These are phyloP conservation scores for Phaeoacremonium minimum DNA, from an alignment of 2,329 filamentous ascomycete species.

Conservation along the genomic window DNA sequence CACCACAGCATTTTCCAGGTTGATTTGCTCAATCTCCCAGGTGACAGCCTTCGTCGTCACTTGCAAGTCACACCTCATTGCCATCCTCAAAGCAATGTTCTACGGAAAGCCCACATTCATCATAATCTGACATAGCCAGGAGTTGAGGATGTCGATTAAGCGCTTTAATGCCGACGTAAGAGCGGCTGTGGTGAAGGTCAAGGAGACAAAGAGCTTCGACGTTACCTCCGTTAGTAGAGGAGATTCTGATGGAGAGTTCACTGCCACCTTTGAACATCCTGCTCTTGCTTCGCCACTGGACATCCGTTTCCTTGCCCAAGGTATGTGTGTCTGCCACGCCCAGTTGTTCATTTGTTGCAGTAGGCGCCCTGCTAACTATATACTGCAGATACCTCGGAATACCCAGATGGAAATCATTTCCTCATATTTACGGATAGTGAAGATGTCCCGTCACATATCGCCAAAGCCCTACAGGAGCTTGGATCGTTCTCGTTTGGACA, in stretches of 20 bases:
- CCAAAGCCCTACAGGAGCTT: slow-evolving; percentile 33
- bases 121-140: too few species aligned
- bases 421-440: slow-evolving; percentile 38
- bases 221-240: slow-evolving; percentile 55
- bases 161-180: slow-evolving; percentile 58
- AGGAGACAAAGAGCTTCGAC: slow-evolving; percentile 31
- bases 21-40: too few species aligned
- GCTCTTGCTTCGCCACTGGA: slow-evolving; percentile 20
- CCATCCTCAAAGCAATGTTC: too few species aligned
- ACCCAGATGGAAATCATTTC: slow-evolving; percentile 32
- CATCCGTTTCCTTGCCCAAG: slow-evolving; percentile 30
- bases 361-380: too few species aligned
- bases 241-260: slow-evolving; percentile 69
- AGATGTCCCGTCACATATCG: slow-evolving; percentile 18
- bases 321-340: too few species aligned
- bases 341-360: too few species aligned
- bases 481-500: slow-evolving; percentile 37
- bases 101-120: too few species aligned
- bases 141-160: slow-evolving; percentile 55
- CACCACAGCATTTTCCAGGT: too few species aligned
- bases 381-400: slow-evolving; percentile 29
- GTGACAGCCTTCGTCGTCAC: too few species aligned
- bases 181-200: slow-evolving; percentile 31
- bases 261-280: slow-evolving; percentile 46
- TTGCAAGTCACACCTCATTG: too few species aligned